Base-by-base conservation (phyloP, 768 basidiomycete species). In the Podaxis pistillaris region DNA sequence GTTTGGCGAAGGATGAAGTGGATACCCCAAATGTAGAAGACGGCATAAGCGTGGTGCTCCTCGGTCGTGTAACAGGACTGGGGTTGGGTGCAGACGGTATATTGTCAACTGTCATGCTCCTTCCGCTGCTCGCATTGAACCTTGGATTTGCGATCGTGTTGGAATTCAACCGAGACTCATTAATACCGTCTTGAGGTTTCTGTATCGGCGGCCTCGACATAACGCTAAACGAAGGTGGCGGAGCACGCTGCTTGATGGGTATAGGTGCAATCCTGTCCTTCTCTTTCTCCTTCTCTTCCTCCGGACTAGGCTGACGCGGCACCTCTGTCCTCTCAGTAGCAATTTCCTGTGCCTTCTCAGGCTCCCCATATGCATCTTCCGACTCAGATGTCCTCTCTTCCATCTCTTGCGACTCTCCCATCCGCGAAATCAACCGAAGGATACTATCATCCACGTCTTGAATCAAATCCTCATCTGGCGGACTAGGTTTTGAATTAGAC, bases 151-250 rank as follows among this genome's bases (percentile, higher is more conserved):
- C 22, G 12, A 44, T 47, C 60, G 60, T 54, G 9, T 57, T 56
- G 17, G 46, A 26, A 52, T 44, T 64, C 19, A 36, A n/a, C 33
- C 33, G 33, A 9, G 33, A 9, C 33, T 33, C 33, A 0, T 9
- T 33, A 9, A 9, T 33, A 33, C 38, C 59, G 7, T 58, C 68
- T 50, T 55, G 68, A 58, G 60, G 68, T 63, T 67, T 76, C 56
- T 71, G 69, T 30, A 83, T 70, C 53, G 78, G 75, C 22, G 86
- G 86, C 22, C 87, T 74, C 19, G 86, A 87, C 1, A 83, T 85
- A 51, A 88, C 87, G 63, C 83, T 84, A 67, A 88, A 88, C 28
- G 85, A 76, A 6, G 84, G 80, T 9, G 79, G 79, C 3, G 86
- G 82, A 52, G 81, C 74, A 36, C 85, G 79, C 67, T 81, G 77